A percentile compares a stretch with the other conserved stretches of the same genome.
These are phyloP conservation scores for Cryptococcus sp. DNA, from an alignment of 1,284 basidiomycete genomes.

Conservation along the genomic window DNA sequence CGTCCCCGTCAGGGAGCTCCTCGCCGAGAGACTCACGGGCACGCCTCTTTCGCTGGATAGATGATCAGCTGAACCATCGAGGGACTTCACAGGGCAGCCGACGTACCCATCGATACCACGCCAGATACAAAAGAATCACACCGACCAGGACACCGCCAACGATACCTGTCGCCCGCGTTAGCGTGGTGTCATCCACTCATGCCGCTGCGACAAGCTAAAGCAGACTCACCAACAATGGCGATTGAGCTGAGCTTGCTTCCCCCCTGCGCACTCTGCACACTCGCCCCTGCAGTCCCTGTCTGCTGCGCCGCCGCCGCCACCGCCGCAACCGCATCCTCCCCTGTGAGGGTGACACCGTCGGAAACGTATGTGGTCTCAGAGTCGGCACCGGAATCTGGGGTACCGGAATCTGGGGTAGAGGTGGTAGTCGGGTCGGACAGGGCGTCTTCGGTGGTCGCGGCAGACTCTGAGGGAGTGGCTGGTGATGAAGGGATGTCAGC, in stretches of 20 bases:
- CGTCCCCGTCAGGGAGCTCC: conserved; percentile 5
- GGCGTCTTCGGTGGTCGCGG: neutral
- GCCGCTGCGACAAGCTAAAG: neutral
- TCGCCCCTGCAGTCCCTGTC: neutral
- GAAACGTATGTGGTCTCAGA: neutral
- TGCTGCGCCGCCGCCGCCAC: neutral
- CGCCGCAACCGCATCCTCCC: conserved; percentile 4
- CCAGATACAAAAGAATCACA: conserved; percentile 10
- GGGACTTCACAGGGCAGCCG: neutral
- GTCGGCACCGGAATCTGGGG: no score
- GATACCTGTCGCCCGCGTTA: conserved; percentile 5
- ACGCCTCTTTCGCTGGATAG: conserved; percentile 11
- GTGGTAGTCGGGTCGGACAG: neutral
- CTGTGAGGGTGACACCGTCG: conserved; percentile 3
- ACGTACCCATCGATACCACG: conserved; percentile 19
- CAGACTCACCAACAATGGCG: conserved; percentile 18
- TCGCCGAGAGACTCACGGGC: conserved; percentile 9
- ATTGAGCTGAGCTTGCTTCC: conserved; percentile 41
- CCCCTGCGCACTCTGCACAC: conserved; percentile 35
- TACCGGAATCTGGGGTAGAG: neutral
- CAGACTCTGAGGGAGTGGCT: no score
- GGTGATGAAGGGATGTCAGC: no score
- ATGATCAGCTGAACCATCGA: neutral
- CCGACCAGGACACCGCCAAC: conserved; percentile 16
- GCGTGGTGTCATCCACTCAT: no score